phyloP scores from a whole-genome alignment of 257 asterid species.

The Solanum pimpinellifolium region DNA sequence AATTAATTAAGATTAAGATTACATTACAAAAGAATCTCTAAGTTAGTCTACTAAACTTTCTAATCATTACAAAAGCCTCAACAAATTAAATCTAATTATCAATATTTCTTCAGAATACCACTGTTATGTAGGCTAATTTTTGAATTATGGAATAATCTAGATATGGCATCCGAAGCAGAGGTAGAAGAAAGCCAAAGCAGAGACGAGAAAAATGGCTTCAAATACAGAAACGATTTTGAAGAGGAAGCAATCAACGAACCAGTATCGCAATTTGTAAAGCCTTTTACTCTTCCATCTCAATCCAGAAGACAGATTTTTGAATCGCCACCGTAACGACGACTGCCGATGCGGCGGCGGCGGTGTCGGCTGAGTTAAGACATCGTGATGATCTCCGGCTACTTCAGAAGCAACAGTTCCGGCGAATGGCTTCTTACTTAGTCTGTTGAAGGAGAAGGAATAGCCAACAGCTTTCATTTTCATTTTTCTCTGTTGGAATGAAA shows the following conservation, averaged over 20 bases:
- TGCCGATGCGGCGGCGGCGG: background rate
- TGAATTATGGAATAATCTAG: background rate
- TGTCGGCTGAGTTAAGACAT: background rate
- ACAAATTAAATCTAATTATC: background rate
- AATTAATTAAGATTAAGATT: background rate
- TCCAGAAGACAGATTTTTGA: constrained; percentile 10
- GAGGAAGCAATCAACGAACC: constrained; percentile 26
- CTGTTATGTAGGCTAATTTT: background rate
- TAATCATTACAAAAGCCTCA: background rate
- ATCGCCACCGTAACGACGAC: constrained; percentile 6
- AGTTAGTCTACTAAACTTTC: background rate
- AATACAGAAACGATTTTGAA: constrained; percentile 32
- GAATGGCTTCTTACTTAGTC: background rate
- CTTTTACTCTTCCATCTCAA: constrained; percentile 16
- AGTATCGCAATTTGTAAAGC: constrained; percentile 3
- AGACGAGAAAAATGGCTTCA: constrained; percentile 41
- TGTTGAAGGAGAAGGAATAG: background rate
- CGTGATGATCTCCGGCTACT: background rate
- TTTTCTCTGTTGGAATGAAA: background rate
- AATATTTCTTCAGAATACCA: background rate
- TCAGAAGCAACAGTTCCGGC: background rate
- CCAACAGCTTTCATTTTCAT: background rate
- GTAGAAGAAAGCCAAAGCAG: constrained; percentile 37
- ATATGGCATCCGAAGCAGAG: constrained; percentile 35
- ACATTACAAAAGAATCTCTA: background rate